Conservation (phyloP, 164 flowering plant species). For the Liriodendron chinense region DNA sequence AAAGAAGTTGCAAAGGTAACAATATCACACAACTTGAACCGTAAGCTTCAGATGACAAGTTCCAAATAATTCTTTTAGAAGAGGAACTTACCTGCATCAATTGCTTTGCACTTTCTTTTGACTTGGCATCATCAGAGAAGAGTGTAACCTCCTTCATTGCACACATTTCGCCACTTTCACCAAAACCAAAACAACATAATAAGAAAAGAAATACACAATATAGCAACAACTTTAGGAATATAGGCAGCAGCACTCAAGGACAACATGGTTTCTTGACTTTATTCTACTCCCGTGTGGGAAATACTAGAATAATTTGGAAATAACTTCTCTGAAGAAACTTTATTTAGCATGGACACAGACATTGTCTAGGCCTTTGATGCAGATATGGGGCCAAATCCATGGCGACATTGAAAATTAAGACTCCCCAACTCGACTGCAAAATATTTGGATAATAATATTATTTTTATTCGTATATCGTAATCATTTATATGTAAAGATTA, state of each 20-base stretch:
- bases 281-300: neutral
- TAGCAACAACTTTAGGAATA: neutral
- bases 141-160: conserved; percentile 97
- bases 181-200: conserved; percentile 18
- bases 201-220: neutral
- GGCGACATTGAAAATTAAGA: neutral
- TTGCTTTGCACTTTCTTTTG: conserved; percentile 95
- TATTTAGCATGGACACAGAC: too few relatives aligned
- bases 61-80: conserved; percentile 1
- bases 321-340: neutral
- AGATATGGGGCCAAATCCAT: neutral
- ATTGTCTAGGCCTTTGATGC: too few relatives aligned
- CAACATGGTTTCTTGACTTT: neutral
- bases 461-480: too few relatives aligned
- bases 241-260: neutral
- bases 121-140: conserved; percentile 91
- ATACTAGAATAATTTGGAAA: neutral
- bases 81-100: conserved; percentile 61
- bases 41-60: neutral
- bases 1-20: neutral
- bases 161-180: conserved; percentile 98
- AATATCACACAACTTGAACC: neutral
- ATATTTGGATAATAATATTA: too few relatives aligned
- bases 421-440: too few relatives aligned
- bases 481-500: too few relatives aligned